phyloP scores from a whole-genome alignment of 306 rosid genomes.

The Heteromeles arbutifolia region DNA sequence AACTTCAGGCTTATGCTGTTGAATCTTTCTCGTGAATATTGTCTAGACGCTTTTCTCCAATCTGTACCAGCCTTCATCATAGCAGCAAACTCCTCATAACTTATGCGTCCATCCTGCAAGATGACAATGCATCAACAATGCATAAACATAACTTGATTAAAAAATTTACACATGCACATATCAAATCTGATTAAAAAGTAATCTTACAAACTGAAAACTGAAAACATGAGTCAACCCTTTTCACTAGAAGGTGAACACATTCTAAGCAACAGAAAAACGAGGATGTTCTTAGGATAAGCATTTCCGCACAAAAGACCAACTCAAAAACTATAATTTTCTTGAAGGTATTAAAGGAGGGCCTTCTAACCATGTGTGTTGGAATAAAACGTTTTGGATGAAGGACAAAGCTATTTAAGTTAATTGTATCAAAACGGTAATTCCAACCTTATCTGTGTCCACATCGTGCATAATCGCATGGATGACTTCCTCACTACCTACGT shows the following conservation, averaged over 20 bases:
- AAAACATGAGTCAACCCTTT: too few species aligned
- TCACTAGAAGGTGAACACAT: background rate
- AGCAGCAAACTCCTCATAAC: slow-evolving; percentile 74
- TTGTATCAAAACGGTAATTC: slow-evolving; percentile 2
- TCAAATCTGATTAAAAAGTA: background rate
- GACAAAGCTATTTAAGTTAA: background rate
- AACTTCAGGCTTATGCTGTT: slow-evolving; percentile 54
- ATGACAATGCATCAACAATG: background rate
- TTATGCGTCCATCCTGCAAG: slow-evolving; percentile 78
- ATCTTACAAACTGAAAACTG: background rate
- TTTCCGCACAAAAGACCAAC: background rate
- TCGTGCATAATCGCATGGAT: slow-evolving; percentile 75
- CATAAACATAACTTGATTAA: background rate
- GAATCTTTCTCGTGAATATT: slow-evolving; percentile 56
- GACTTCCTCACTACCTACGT: slow-evolving; percentile 61
- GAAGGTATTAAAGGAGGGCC: background rate
- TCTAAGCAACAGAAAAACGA: background rate
- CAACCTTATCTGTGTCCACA: slow-evolving; percentile 87
- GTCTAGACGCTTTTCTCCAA: slow-evolving; percentile 85
- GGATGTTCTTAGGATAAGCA: background rate
- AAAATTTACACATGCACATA: background rate
- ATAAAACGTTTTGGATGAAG: background rate
- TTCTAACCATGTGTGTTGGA: background rate
- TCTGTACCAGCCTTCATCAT: slow-evolving; percentile 97
- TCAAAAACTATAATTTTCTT: background rate